Evolutionary conservation across 257 asterid species (phyloP), one percentile per base, ranked within the genome.

Genomic region (Solanum verrucosum): DNA sequence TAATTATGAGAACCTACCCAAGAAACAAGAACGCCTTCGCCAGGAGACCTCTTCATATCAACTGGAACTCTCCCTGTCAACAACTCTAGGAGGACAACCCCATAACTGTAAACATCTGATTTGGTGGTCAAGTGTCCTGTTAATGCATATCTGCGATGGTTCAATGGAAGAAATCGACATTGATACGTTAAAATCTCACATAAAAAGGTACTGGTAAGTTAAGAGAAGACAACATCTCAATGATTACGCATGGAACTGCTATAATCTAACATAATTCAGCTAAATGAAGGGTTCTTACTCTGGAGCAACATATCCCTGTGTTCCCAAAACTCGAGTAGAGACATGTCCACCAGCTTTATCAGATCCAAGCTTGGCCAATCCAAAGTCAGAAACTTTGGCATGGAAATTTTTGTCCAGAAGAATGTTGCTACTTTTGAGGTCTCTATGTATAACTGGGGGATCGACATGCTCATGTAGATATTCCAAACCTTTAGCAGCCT

Each of bases 251-350:
- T 23, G 35, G 21, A 77, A 56, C 11, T 34, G 63, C 42, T 0
- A 34, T 7, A 59, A 1, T 10, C 10, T 21, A 46, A 46, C 63
- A 70, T 25, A 15, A 37, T 63, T 31, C 72, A 59, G 63, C 37
- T 4, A 4, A 34, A 75, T 42, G 8, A 12, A 29, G 63, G 40
- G 60, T 63, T 46, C 94, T 88, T 93, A 95, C 98, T 96, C 99
- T 0, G 99, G 99, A 86, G 99, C 99, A 82, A 96, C 98, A 84
- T 96, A 96, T 88, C 99, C 99, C 86, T 96, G 99, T 37, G 99
- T 95, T 63, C 99, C 99, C 93, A 96, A 90, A 38, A 96, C 98
- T 18, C 99, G 92, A 0, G 99, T 96, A 6, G 99, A 95, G 86
- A 96, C 98, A 88, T 96, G 99, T 0, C 98, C 98, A 2, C 98